Evolutionary conservation across 176 grass and related monocot species (phyloP).

Genomic region (Cenchrus fungigraminus): DNA sequence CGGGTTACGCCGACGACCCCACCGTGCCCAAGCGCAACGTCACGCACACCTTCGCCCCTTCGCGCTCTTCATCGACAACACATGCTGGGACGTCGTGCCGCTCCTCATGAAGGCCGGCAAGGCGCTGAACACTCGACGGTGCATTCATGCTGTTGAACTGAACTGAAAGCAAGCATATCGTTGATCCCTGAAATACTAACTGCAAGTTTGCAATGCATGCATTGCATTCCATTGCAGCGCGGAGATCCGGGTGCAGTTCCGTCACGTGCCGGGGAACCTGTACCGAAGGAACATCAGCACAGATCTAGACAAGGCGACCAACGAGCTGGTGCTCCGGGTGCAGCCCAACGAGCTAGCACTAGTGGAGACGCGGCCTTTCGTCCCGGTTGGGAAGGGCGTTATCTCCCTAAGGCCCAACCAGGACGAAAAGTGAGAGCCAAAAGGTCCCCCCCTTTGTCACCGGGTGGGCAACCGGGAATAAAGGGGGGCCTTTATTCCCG

Average conservation of each 20-base stretch:
- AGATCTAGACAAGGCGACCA: slow-evolving; percentile 74
- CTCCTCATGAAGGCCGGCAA: slow-evolving; percentile 97
- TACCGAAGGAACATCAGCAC: slow-evolving; percentile 61
- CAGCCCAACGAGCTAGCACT: slow-evolving; percentile 70
- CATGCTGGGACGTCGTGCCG: slow-evolving; percentile 91
- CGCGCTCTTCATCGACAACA: slow-evolving; percentile 95
- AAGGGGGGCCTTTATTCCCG: too few species aligned
- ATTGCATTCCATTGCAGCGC: slow-evolving; percentile 22
- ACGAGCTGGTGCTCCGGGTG: slow-evolving; percentile 85
- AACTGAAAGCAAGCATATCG: too few species aligned
- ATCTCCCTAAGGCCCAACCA: too few species aligned
- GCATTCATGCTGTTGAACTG: too few species aligned
- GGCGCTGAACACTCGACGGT: slow-evolving; percentile 67
- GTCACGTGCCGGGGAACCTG: slow-evolving; percentile 88
- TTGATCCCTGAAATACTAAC: too few species aligned
- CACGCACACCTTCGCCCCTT: slow-evolving; percentile 88
- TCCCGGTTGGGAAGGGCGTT: too few species aligned
- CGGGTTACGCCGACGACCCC: slow-evolving; percentile 79
- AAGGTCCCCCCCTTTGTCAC: too few species aligned
- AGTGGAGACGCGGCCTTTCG: too few species aligned
- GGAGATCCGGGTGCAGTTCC: slow-evolving; percentile 96
- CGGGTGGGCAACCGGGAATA: too few species aligned
- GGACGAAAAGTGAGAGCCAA: too few species aligned
- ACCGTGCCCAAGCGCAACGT: slow-evolving; percentile 76
- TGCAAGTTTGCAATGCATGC: too few species aligned